A percentile compares a stretch with the other conserved stretches of the same genome.
phyloP scores from a whole-genome alignment of 2,329 filamentous ascomycete genomes.

The Exserohilum turcica region DNA sequence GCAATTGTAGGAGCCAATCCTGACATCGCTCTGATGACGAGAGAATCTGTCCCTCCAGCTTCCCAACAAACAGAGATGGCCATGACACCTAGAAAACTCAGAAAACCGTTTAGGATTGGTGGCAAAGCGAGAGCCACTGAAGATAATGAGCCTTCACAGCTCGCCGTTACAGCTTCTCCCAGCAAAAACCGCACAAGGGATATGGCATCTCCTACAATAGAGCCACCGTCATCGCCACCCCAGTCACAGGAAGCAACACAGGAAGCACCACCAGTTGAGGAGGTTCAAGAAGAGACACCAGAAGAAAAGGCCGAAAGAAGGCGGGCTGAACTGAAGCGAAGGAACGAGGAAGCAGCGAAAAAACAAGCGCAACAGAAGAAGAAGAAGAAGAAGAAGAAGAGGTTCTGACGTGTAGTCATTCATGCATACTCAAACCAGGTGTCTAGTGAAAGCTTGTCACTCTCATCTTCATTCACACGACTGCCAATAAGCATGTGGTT shows the following conservation, averaged over 20 bases:
- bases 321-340: slow-evolving; percentile 62
- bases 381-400: slow-evolving; percentile 45
- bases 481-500: no score
- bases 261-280: slow-evolving; percentile 16
- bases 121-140: slow-evolving; percentile 30
- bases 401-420: slow-evolving; percentile 27
- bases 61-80: slow-evolving; percentile 9
- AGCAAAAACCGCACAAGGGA: slow-evolving; percentile 7
- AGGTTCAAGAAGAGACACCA: slow-evolving; percentile 46
- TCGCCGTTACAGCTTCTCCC: slow-evolving; percentile 1
- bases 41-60: slow-evolving; percentile 2
- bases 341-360: slow-evolving; percentile 58
- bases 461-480: no score
- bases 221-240: slow-evolving; percentile 17
- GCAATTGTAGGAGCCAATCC: neutral
- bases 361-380: slow-evolving; percentile 52
- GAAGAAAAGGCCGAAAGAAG: slow-evolving; percentile 61
- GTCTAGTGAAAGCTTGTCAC: no score
- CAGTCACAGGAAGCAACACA: slow-evolving; percentile 1
- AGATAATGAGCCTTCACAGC: slow-evolving; percentile 12
- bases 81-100: slow-evolving; percentile 19
- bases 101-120: slow-evolving; percentile 40
- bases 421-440: no score
- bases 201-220: slow-evolving; percentile 13
- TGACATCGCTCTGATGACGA: neutral